Evolutionary conservation across 805 yeast species (phyloP), one percentile per base, ranked within the genome.

Genomic region (Candida arabinofermentans): DNA sequence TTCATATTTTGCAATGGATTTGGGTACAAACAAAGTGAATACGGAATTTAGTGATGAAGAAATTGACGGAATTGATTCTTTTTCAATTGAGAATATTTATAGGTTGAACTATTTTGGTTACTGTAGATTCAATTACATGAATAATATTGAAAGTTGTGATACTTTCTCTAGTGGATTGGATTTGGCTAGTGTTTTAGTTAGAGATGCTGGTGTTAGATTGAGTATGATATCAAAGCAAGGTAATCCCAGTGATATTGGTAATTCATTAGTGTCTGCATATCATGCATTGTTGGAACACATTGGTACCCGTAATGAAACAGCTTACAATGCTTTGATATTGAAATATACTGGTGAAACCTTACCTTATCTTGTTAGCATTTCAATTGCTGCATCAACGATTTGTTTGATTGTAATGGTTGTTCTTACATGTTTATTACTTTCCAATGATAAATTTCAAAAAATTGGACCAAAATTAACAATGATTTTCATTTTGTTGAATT

Each of bases 191-290:
- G 70, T 71, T 12, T 57, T 76, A 13, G 63, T 76, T 9, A 64
- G 70, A 42, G 83, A 78, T 55, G 65, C 79, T 10, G 79, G 77
- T 4, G 60, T 59, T 2, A 77, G 71, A 47, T 57, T 74, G 31
- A 72, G 70, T 8, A 54, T 55, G 21, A 55, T 70, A 21, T 67
- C 78, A 4, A 61, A 62, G 36, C 54, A 65, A 42, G 65, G 70
- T 5, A 65, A 72, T 47, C 59, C 72, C 4, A 57, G 56, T 3
- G 54, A 52, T 9, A 57, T 71, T 47, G 72, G 75, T 2, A 60
- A 67, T 17, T 63, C 72, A 19, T 62, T 74, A 43, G 69, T 66
- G 12, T 49, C 58, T 9, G 67, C 71, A 1, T 73, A 69, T 52
- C 64, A 65, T 17, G 59, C 62, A 18, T 54, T 62, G 1, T 49